Base-by-base conservation (phyloP, 78 protist species). In the Acrasis kona region DNA sequence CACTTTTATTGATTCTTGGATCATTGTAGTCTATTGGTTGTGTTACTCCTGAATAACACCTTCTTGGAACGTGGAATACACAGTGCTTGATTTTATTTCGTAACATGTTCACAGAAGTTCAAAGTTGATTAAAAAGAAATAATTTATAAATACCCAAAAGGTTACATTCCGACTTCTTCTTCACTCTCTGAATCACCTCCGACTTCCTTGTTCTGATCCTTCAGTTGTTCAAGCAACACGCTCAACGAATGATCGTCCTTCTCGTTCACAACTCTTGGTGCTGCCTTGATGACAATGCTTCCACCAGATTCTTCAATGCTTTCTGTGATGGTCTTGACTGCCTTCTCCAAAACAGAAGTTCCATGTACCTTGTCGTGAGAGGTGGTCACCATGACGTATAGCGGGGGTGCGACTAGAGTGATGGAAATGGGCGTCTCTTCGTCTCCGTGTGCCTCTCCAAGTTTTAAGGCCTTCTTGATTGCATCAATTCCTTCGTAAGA, bases 401-500 rank as follows among this genome's bases (percentile, higher is more conserved):
- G 41, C 5, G 98, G 98, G n/a, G 98, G 94, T 1, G 98, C 96
- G 0, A 87, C 78, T 19, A 93, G 70, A 57, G 72, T 87, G 81
- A 89, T 81, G 72, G 78, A 31, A 0, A 31, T 57, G 3, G 61
- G 65, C 35, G 41, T 8, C 19, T 36, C 75, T 39, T 69, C 87
- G 29, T 28, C 78, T 12, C 89, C 38, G 8, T 58, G 37, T 1
- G 71, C 78, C 41, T 89, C 87, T 28, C 96, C 95, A 5, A 83
- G 87, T 31, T 10, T 2, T 40, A 97, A 87, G 3, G 98, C 91
- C 0, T 32, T 61, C 76, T 89, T 89, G 78, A 97, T 86, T 2
- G 97, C 97, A 7, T 95, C 95, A 68, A 97, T 86, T 39, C 99
- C 99, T 73, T 85, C 97, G 74, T 82, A 82, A 12, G 80, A 71